Percentiles rank a stretch among this genome's conserved stretches.
Evolutionary conservation across 2,329 filamentous ascomycete species (phyloP).

Genomic region (Aspergillus thermomutatus): DNA sequence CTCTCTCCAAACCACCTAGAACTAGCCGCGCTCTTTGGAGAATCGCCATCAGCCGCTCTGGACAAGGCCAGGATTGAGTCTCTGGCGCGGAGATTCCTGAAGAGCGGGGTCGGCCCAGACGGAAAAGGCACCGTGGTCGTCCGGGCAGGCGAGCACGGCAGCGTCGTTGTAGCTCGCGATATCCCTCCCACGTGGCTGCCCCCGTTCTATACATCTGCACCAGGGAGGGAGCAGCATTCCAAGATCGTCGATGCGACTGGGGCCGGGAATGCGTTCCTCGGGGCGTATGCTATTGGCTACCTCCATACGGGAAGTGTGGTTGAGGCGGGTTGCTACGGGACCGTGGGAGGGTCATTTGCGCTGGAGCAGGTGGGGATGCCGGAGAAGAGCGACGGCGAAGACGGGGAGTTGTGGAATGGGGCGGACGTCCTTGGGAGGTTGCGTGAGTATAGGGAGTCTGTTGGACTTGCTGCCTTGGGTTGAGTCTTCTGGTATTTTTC

Average conservation of each 20-base stretch:
- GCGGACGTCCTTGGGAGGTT: conserved; percentile 11
- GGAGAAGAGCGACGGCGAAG: neutral
- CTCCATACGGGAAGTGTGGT: conserved; percentile 15
- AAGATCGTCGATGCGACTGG: conserved; percentile 35
- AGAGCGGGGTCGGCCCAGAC: conserved; percentile 13
- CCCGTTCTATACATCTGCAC: conserved; percentile 18
- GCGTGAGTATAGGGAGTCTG: conserved; percentile 9
- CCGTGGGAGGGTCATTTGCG: conserved; percentile 34
- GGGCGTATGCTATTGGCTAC: conserved; percentile 29
- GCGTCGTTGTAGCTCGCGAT: conserved; percentile 15
- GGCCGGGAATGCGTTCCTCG: conserved; percentile 37
- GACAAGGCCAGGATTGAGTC: conserved; percentile 11
- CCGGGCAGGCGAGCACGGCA: conserved; percentile 30
- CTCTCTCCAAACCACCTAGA: conserved; percentile 41
- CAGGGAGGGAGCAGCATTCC: neutral
- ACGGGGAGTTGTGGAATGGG: conserved; percentile 20
- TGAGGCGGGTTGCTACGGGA: conserved; percentile 28
- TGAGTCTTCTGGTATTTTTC: neutral
- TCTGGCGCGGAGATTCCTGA: conserved; percentile 8
- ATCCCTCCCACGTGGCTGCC: conserved; percentile 24
- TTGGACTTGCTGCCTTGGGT: neutral
- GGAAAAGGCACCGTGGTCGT: conserved; percentile 22
- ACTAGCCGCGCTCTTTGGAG: conserved; percentile 21
- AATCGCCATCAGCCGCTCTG: neutral
- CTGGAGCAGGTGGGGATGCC: conserved; percentile 31